Evolutionary conservation across 2,329 filamentous ascomycete species (phyloP), one percentile per base, ranked within the genome.

Genomic region (Fusarium sp.): DNA sequence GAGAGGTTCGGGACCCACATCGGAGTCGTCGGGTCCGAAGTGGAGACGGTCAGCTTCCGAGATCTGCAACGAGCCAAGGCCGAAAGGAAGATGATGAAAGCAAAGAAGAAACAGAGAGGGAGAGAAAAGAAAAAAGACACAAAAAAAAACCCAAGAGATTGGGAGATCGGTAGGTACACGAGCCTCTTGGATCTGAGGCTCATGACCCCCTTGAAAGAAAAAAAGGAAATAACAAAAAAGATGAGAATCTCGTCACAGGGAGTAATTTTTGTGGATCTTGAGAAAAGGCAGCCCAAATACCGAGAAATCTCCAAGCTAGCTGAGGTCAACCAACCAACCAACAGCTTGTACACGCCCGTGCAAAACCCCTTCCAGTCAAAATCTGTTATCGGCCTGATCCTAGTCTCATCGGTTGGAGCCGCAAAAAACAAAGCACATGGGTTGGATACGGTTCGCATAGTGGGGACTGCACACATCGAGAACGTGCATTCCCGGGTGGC

Each of bases 271-370:
- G 35, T 64, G 57, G 67, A 68, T 68, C 58, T 32, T 13, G 23
- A 63, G 30, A 20, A 60, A 56, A 32, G 35, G 62, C 43, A 57
- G 63, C 64, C 70, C 54, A 67, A 69, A 76, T 56, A 72, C 77
- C 77, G 77, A 79, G 61, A 67, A 78, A 79, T 78, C 76, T 64
- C 77, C 77, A 64, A 37, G 45, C n/a, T n/a, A 48, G 10, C 25
- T 16, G 14, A 45, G 30, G 30, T 18, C 30, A 48, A 13, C 27
- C 25, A 57, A 48, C 65, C 20, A 52, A 59, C 48, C 45, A 52
- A 30, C 45, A 14, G 3, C 5, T 18, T 18, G 4, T 16, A 43
- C 41, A 52, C 35, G 23, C 43, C 45, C 56, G 45, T 25, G 61
- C 30, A 61, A 63, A 67, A 64, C 43, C 34, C 37, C 30, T 48